Evolutionary conservation across 495 filamentous ascomycete species (phyloP).

Genomic region (Aspergillus carlsbadensis): DNA sequence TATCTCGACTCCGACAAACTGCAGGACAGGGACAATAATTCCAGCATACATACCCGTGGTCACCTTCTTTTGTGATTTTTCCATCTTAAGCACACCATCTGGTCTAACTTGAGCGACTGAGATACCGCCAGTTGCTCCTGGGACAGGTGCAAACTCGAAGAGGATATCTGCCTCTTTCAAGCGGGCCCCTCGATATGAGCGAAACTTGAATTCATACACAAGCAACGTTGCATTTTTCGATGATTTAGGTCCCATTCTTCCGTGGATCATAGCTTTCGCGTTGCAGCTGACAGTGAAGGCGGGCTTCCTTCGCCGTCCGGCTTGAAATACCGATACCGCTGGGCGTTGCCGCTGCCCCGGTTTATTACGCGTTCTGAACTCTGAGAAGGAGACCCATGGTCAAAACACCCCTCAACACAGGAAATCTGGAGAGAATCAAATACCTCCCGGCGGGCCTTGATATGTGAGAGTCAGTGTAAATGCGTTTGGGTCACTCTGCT

Average conservation of each 20-base stretch:
- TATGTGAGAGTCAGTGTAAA: neutral
- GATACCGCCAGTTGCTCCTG: neutral
- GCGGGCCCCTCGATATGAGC: neutral
- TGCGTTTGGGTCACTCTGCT: neutral
- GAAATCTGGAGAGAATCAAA: too few species aligned
- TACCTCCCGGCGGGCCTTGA: constrained; percentile 1
- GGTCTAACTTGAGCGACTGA: constrained; percentile 1
- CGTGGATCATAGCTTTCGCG: constrained; percentile 1
- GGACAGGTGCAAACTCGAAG: neutral
- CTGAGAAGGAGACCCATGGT: neutral
- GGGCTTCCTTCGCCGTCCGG: neutral
- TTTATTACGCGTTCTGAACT: neutral
- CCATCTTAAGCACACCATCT: neutral
- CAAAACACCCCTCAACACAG: too few species aligned
- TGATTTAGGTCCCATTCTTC: neutral
- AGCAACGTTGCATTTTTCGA: neutral
- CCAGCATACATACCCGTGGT: neutral
- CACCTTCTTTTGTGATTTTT: neutral
- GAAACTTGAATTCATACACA: constrained; percentile 2
- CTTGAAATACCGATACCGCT: neutral
- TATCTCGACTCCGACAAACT: neutral
- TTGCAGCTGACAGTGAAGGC: constrained; percentile 4
- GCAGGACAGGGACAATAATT: neutral
- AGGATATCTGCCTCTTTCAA: constrained; percentile 2
- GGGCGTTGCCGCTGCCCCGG: neutral